phyloP scores from a whole-genome alignment of 1,139 yeast genomes.

The Keqinozyma sinolaborantium region DNA sequence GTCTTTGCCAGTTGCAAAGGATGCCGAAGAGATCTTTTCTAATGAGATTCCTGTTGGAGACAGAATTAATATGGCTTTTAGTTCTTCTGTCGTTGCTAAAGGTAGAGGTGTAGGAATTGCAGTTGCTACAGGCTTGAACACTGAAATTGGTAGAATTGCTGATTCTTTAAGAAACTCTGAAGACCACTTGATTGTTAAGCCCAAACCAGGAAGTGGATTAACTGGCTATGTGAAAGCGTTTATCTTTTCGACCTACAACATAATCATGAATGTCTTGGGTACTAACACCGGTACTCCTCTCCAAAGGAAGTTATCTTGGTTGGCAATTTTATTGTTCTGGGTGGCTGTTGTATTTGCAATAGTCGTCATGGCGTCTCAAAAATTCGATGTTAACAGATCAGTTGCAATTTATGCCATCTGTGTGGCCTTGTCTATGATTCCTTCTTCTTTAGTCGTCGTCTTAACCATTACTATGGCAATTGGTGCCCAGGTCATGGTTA shows the following conservation, averaged over 20 bases:
- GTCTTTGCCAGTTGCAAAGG: constrained; percentile 39
- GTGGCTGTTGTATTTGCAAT: constrained; percentile 37
- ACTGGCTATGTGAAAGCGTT: constrained; percentile 33
- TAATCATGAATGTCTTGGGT: constrained; percentile 69
- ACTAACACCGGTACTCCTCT: constrained; percentile 76
- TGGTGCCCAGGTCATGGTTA: constrained; percentile 47
- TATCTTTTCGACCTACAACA: constrained; percentile 38
- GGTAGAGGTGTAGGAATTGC: constrained; percentile 49
- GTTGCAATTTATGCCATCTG: constrained; percentile 41
- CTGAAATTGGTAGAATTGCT: constrained; percentile 51
- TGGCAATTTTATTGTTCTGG: constrained; percentile 37
- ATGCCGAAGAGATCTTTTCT: constrained; percentile 18
- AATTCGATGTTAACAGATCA: constrained; percentile 33
- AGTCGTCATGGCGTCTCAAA: constrained; percentile 36
- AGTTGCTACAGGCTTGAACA: constrained; percentile 41
- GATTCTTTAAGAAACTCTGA: constrained; percentile 18
- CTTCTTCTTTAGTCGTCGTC: constrained; percentile 54
- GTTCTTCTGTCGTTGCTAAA: constrained; percentile 42
- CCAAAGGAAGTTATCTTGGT: constrained; percentile 46
- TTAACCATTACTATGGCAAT: constrained; percentile 49
- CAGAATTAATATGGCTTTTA: constrained; percentile 42
- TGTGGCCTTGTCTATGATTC: constrained; percentile 52
- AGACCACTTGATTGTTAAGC: constrained; percentile 8
- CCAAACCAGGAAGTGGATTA: constrained; percentile 22
- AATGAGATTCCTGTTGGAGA: constrained; percentile 37